phyloP scores from a whole-genome alignment of 1,284 basidiomycete genomes.

The Exobasidium cylindrosporum region DNA sequence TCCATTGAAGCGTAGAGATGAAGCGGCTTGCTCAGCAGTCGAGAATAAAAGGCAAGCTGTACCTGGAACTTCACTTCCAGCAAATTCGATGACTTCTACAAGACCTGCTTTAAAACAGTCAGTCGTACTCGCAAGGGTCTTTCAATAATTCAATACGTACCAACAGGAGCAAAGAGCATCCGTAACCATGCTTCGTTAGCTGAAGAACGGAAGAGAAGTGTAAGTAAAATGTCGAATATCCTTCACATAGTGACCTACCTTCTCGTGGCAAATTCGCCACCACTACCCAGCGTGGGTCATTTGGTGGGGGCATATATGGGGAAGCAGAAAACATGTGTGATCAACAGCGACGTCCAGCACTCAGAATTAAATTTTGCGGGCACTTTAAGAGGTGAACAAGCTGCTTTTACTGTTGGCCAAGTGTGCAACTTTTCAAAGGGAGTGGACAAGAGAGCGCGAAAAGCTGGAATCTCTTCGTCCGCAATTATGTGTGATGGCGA shows the following conservation, averaged over 20 bases:
- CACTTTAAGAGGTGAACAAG: too few species aligned
- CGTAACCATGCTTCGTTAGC: constrained; percentile 22
- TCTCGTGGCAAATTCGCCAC: constrained; percentile 16
- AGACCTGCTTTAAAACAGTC: constrained; percentile 9
- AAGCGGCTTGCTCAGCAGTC: constrained; percentile 16
- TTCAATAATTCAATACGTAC: constrained; percentile 11
- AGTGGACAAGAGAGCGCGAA: too few species aligned
- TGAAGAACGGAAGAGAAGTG: not conserved
- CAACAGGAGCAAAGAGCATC: constrained; percentile 18
- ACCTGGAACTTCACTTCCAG: not conserved
- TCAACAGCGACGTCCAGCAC: not conserved
- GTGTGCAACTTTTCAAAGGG: too few species aligned
- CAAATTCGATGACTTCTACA: constrained; percentile 8
- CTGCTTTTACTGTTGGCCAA: too few species aligned
- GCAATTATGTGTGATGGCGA: too few species aligned
- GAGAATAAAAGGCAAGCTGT: constrained; percentile 16
- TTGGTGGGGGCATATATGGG: not conserved
- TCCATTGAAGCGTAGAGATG: constrained; percentile 17
- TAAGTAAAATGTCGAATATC: not conserved
- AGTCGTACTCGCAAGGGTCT: not conserved
- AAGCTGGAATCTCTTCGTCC: too few species aligned
- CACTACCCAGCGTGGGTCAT: constrained; percentile 9
- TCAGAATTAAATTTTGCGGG: too few species aligned
- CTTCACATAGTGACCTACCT: constrained; percentile 3
- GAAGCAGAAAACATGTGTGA: not conserved